Percentiles rank a stretch among this genome's conserved stretches.
Conservation (phyloP, 2,329 filamentous ascomycete species). For the Paecilomyces sp. region DNA sequence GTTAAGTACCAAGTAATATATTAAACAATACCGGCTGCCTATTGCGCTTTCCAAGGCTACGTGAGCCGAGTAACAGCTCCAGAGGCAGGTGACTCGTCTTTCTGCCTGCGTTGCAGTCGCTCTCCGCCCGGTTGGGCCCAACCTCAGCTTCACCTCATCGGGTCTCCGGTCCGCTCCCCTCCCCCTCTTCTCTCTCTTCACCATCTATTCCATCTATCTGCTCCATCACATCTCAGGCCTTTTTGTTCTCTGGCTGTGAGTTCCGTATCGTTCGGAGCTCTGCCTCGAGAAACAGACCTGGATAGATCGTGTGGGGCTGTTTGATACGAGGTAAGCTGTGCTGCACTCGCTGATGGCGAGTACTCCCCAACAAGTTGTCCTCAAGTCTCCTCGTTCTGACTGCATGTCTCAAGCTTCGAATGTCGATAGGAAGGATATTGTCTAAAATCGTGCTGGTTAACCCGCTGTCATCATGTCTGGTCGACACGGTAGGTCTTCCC, state of each 20-base stretch:
- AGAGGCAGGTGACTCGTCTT: not conserved
- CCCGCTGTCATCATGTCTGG: slow-evolving; percentile 3
- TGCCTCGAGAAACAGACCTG: not conserved
- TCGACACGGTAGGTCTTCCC: slow-evolving; percentile 6
- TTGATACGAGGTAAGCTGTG: not conserved
- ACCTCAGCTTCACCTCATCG: slow-evolving; percentile 1
- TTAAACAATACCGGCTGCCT: not conserved
- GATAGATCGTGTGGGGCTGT: not conserved
- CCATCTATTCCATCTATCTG: not conserved
- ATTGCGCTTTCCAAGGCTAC: not conserved
- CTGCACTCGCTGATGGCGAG: not conserved
- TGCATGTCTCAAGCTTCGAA: not conserved
- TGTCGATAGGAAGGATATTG: not conserved
- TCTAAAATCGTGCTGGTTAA: not conserved
- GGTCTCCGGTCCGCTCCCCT: not conserved
- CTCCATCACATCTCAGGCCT: not conserved
- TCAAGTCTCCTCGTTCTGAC: not conserved
- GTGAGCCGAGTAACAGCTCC: not conserved
- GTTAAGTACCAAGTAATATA: too few relatives aligned
- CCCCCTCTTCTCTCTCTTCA: not conserved
- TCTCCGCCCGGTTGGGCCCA: not conserved
- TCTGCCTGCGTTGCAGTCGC: not conserved
- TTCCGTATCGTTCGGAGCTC: not conserved
- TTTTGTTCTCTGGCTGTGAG: not conserved
- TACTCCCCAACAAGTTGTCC: not conserved